These are phyloP conservation scores for Boletus eberwhitei DNA, from an alignment of 768 basidiomycete genomes.

Conservation along the genomic window DNA sequence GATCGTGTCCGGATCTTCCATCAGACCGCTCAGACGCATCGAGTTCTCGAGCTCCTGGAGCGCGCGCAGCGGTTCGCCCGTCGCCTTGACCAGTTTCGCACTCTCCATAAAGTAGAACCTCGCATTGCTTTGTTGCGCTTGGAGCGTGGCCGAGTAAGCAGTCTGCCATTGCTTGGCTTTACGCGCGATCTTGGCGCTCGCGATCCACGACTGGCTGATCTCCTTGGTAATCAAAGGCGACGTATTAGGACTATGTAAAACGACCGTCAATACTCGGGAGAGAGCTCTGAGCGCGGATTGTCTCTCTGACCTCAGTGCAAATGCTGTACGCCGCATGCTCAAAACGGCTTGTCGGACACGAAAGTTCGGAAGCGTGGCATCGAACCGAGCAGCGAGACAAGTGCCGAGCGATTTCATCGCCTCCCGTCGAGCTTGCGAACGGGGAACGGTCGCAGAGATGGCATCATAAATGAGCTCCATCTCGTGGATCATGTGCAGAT, in stretches of 20 bases:
- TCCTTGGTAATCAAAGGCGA: constrained; percentile 46
- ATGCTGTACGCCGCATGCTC: constrained; percentile 85
- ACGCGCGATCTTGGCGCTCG: constrained; percentile 92
- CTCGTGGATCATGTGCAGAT: constrained; percentile 85
- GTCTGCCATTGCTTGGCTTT: constrained; percentile 96
- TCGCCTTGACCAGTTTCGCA: constrained; percentile 78
- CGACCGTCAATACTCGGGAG: constrained; percentile 7
- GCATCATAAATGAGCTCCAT: constrained; percentile 62
- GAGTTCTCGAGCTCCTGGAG: constrained; percentile 81
- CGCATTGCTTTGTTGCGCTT: constrained; percentile 72
- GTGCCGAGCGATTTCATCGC: constrained; percentile 37
- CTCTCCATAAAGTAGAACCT: constrained; percentile 85
- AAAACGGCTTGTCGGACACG: constrained; percentile 84
- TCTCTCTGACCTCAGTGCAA: constrained; percentile 63
- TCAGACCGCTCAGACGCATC: constrained; percentile 52
- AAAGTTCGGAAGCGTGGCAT: constrained; percentile 82
- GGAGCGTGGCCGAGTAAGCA: constrained; percentile 92
- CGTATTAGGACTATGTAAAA: constrained; percentile 14
- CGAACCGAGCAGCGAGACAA: constrained; percentile 61
- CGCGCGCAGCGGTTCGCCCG: constrained; percentile 79
- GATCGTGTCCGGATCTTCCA: constrained; percentile 44
- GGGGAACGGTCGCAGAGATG: constrained; percentile 37
- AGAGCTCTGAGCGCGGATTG: background rate
- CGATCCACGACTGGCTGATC: constrained; percentile 85
- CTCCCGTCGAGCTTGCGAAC: constrained; percentile 38